Conservation (phyloP, 2,329 filamentous ascomycete genomes). For the Microcera coccophila region DNA sequence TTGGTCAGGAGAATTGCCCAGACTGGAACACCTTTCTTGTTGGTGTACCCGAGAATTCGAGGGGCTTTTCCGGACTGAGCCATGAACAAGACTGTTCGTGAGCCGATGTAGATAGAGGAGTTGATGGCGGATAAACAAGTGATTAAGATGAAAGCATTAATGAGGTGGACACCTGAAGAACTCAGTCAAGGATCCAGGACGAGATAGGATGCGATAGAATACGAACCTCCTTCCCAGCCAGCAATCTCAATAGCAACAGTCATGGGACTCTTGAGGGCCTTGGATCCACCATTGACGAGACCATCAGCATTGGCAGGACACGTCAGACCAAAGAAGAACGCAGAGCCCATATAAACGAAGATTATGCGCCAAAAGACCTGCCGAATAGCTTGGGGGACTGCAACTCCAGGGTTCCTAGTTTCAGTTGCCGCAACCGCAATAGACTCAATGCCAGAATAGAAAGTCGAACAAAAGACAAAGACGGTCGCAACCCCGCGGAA, state of each 20-base stretch:
- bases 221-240: conserved; percentile 61
- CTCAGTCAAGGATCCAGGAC: conserved; percentile 4
- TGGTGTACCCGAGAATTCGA: conserved; percentile 63
- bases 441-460: conserved; percentile 64
- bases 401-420: conserved; percentile 54
- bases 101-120: conserved; percentile 72
- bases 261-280: conserved; percentile 68
- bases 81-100: conserved; percentile 72
- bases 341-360: conserved; percentile 64
- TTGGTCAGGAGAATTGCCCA: conserved; percentile 66
- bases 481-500: conserved; percentile 63
- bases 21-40: conserved; percentile 58
- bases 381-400: conserved; percentile 55
- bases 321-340: conserved; percentile 71
- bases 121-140: conserved; percentile 71
- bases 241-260: conserved; percentile 71
- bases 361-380: conserved; percentile 60
- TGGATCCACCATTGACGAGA: conserved; percentile 57
- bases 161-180: conserved; percentile 56
- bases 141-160: conserved; percentile 73
- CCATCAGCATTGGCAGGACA: conserved; percentile 65
- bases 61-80: conserved; percentile 70
- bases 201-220: neutral
- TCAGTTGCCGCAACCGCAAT: conserved; percentile 62
- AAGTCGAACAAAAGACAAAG: conserved; percentile 66